These are phyloP conservation scores for Aspergillus sp. DNA, from an alignment of 2,329 filamentous ascomycete genomes.

Conservation along the genomic window DNA sequence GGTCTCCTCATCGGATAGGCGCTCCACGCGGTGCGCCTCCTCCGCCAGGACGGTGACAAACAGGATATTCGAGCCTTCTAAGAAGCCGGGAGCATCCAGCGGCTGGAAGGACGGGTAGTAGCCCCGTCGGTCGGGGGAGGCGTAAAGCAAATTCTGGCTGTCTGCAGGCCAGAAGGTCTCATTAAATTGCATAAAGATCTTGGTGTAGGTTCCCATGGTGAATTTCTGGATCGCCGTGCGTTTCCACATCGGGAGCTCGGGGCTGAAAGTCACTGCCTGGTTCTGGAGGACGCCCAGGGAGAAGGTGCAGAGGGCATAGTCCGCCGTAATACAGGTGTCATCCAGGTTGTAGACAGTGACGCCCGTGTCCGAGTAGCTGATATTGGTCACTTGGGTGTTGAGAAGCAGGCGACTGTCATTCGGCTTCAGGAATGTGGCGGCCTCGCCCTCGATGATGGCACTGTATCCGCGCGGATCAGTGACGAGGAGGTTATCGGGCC, in stretches of 20 bases:
- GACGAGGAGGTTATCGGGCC: conserved; percentile 61
- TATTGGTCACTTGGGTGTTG: conserved; percentile 55
- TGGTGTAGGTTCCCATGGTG: conserved; percentile 69
- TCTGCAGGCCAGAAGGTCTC: conserved; percentile 60
- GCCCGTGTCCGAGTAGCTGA: conserved; percentile 52
- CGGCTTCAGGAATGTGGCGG: conserved; percentile 53
- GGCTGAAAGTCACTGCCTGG: conserved; percentile 56
- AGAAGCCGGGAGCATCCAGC: conserved; percentile 55
- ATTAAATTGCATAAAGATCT: conserved; percentile 68
- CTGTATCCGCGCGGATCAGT: conserved; percentile 61
- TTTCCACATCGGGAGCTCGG: conserved; percentile 63
- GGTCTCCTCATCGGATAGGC: conserved; percentile 58
- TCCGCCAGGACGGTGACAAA: conserved; percentile 62
- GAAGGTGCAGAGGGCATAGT: conserved; percentile 65
- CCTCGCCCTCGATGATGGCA: conserved; percentile 55
- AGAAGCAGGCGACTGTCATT: conserved; percentile 60
- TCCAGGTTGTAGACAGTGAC: conserved; percentile 56
- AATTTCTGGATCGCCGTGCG: conserved; percentile 61
- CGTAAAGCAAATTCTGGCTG: conserved; percentile 56
- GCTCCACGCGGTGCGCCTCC: conserved; percentile 58
- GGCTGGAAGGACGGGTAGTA: conserved; percentile 65
- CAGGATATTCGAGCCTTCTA: conserved; percentile 61
- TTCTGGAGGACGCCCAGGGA: conserved; percentile 66
- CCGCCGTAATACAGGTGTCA: conserved; percentile 55
- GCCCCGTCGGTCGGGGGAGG: conserved; percentile 47